phyloP scores from a whole-genome alignment of 2,329 filamentous ascomycete species.

The Rutstroemia sydowiana region DNA sequence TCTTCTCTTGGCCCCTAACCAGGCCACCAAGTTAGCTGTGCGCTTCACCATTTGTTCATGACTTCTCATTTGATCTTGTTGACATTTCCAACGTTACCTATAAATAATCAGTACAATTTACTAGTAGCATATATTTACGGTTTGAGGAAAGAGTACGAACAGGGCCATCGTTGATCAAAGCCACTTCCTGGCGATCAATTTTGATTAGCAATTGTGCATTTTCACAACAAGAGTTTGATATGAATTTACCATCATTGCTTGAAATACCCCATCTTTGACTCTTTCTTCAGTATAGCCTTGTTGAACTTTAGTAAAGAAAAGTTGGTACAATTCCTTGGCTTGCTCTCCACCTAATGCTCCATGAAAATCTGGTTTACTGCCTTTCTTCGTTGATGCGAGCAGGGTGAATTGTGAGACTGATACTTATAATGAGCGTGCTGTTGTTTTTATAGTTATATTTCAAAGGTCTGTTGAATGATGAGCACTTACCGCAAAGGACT shows the following conservation, averaged over 20 bases:
- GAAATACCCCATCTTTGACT: constrained; percentile 94
- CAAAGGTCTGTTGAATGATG: no score
- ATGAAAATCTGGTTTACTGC: constrained; percentile 92
- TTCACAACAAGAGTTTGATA: not conserved
- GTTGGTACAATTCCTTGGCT: constrained; percentile 73
- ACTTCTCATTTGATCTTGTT: constrained; percentile 18
- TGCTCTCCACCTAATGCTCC: constrained; percentile 72
- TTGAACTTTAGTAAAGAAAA: constrained; percentile 72
- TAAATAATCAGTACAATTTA: not conserved
- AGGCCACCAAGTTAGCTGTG: no score
- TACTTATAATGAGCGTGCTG: no score
- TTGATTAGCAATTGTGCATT: not conserved
- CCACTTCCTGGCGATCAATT: constrained; percentile 54
- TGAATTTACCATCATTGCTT: constrained; percentile 77
- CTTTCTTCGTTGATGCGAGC: constrained; percentile 87
- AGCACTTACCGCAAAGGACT: constrained; percentile 72
- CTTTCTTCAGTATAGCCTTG: constrained; percentile 62
- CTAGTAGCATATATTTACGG: not conserved
- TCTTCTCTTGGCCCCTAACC: no score
- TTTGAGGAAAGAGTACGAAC: constrained; percentile 31
- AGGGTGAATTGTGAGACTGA: constrained; percentile 95
- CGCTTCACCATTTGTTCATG: no score
- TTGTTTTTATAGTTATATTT: no score
- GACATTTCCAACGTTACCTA: constrained; percentile 29
- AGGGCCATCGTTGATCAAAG: constrained; percentile 77